Conservation (phyloP, 345 rosid genomes). For the Pseudoturritis turrita region DNA sequence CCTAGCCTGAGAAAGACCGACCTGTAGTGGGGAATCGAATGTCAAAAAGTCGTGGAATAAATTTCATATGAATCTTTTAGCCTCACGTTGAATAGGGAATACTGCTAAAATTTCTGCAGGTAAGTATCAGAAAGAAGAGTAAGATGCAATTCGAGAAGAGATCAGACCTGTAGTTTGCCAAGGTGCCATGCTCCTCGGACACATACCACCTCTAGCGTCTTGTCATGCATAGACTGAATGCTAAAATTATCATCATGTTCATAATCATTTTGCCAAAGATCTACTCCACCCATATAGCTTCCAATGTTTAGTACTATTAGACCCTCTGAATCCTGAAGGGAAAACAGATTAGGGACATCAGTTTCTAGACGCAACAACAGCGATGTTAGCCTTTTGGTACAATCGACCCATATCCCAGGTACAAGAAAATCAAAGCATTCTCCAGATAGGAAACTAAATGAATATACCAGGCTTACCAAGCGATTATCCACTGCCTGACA, state of each 20-base stretch:
- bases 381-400: neutral
- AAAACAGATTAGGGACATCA: neutral
- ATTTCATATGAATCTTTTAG: neutral
- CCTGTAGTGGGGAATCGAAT: slow-evolving; percentile 18
- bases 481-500: neutral
- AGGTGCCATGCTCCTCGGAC: slow-evolving; percentile 89
- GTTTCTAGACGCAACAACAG: neutral
- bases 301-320: slow-evolving; percentile 76
- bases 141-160: neutral
- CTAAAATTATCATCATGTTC: slow-evolving; percentile 67
- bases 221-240: slow-evolving; percentile 72
- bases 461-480: neutral
- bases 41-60: neutral
- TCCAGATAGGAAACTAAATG: neutral
- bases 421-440: neutral
- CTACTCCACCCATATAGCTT: slow-evolving; percentile 93
- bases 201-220: slow-evolving; percentile 70
- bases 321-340: slow-evolving; percentile 68
- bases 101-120: neutral
- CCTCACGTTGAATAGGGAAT: neutral
- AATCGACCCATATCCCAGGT: neutral
- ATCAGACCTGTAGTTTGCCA: slow-evolving; percentile 73
- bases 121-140: neutral
- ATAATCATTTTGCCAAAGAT: slow-evolving; percentile 83
- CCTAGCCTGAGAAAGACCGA: slow-evolving; percentile 68